Percentiles rank a stretch among this genome's conserved stretches.
Conservation (phyloP, 352 stramenopile species). For the Hyaloperonospora brassicae region DNA sequence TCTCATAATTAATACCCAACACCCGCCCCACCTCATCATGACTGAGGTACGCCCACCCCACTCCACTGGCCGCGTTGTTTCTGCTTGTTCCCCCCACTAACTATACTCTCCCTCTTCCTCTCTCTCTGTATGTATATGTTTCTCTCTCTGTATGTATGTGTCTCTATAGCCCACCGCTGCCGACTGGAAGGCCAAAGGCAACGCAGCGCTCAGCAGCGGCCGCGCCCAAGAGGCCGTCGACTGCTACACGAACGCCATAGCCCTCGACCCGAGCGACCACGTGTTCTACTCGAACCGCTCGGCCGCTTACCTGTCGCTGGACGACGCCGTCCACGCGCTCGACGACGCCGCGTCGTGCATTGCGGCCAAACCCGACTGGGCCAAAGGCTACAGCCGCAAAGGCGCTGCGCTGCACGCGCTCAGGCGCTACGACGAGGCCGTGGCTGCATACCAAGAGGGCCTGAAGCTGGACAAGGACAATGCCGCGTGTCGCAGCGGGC, state of each 20-base stretch:
- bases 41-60: constrained; percentile 10
- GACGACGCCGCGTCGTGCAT: constrained; percentile 96
- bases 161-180: constrained; percentile 24
- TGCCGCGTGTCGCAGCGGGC: constrained; percentile 85
- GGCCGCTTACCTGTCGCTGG: constrained; percentile 94
- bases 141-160: no score
- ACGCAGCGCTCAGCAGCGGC: constrained; percentile 89
- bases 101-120: neutral
- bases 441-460: constrained; percentile 77
- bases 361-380: constrained; percentile 89
- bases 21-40: constrained; percentile 9
- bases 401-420: constrained; percentile 95
- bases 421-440: constrained; percentile 74
- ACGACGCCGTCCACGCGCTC: constrained; percentile 89
- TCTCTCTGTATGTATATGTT: neutral
- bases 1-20: neutral
- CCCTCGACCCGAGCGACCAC: constrained; percentile 91
- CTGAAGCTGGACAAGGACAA: constrained; percentile 90
- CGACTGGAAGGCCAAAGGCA: constrained; percentile 93
- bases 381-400: constrained; percentile 97
- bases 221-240: constrained; percentile 93
- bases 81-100: neutral
- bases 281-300: constrained; percentile 98
- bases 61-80: neutral
- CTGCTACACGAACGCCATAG: constrained; percentile 96